Conservation (phyloP, 345 rosid species). For the Reutealis trisperma region DNA sequence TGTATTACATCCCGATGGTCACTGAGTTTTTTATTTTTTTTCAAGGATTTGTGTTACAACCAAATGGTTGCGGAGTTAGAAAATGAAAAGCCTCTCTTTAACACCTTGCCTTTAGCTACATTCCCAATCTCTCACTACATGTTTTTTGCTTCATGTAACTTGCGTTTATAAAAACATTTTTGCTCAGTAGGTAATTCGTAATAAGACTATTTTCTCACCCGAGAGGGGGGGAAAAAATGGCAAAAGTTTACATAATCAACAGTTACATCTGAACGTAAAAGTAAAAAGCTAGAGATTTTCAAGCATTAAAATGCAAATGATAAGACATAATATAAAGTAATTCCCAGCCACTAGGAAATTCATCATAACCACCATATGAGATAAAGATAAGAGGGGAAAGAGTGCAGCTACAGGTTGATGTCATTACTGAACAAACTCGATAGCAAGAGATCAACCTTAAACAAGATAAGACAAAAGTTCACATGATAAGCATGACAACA, state of each 20-base stretch:
- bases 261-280: too few relatives aligned
- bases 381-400: not conserved
- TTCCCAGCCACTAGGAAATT: too few relatives aligned
- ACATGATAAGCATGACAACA: not conserved
- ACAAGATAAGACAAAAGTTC: not conserved
- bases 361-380: not conserved
- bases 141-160: too few relatives aligned
- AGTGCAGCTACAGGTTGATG: not conserved
- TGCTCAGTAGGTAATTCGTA: too few relatives aligned
- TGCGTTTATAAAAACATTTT: too few relatives aligned
- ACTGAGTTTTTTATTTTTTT: too few relatives aligned
- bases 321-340: too few relatives aligned
- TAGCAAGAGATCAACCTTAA: not conserved
- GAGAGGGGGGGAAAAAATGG: too few relatives aligned
- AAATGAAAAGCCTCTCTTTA: not conserved
- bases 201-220: too few relatives aligned
- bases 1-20: not conserved
- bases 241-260: too few relatives aligned
- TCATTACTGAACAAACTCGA: not conserved
- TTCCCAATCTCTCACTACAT: too few relatives aligned
- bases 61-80: not conserved
- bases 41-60: not conserved
- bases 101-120: not conserved
- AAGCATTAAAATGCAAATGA: not conserved
- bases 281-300: too few relatives aligned